A percentile compares a stretch with the other conserved stretches of the same genome.
phyloP scores from a whole-genome alignment of 202 grass and related monocot genomes.

The Zoysia matrella region DNA sequence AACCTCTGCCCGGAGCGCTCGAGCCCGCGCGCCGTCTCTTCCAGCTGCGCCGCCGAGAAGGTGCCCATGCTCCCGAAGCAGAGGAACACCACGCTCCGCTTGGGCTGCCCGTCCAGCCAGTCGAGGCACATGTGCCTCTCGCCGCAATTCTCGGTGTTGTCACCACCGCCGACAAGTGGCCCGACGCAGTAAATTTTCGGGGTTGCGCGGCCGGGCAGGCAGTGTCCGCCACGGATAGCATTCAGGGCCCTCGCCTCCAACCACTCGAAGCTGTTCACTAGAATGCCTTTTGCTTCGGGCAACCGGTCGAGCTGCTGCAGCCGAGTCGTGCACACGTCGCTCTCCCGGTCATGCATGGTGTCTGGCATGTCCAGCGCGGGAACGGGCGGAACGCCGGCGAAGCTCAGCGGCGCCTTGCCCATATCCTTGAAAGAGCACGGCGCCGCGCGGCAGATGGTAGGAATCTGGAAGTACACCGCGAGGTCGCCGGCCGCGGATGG shows the following conservation, averaged over 20 bases:
- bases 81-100: slow-evolving; percentile 80
- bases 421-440: slow-evolving; percentile 43
- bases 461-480: slow-evolving; percentile 49
- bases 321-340: neutral
- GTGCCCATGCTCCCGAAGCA: slow-evolving; percentile 68
- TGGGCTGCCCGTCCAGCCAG: slow-evolving; percentile 73
- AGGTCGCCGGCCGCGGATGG: slow-evolving; percentile 51
- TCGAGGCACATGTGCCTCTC: slow-evolving; percentile 54
- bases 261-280: slow-evolving; percentile 78
- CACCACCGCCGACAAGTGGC: slow-evolving; percentile 45
- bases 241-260: slow-evolving; percentile 54
- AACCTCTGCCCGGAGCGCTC: slow-evolving; percentile 70
- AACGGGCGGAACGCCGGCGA: slow-evolving; percentile 54
- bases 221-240: slow-evolving; percentile 48
- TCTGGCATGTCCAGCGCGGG: slow-evolving; percentile 54
- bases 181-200: slow-evolving; percentile 66
- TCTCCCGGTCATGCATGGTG: slow-evolving; percentile 36
- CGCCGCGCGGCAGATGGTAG: neutral
- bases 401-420: slow-evolving; percentile 23
- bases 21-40: slow-evolving; percentile 60
- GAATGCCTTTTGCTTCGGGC: slow-evolving; percentile 42
- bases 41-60: slow-evolving; percentile 62
- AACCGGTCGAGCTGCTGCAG: slow-evolving; percentile 26
- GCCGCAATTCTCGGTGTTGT: neutral
- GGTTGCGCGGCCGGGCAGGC: slow-evolving; percentile 48